phyloP scores from a whole-genome alignment of 2,329 filamentous ascomycete genomes.

The Kalmusia sp. region DNA sequence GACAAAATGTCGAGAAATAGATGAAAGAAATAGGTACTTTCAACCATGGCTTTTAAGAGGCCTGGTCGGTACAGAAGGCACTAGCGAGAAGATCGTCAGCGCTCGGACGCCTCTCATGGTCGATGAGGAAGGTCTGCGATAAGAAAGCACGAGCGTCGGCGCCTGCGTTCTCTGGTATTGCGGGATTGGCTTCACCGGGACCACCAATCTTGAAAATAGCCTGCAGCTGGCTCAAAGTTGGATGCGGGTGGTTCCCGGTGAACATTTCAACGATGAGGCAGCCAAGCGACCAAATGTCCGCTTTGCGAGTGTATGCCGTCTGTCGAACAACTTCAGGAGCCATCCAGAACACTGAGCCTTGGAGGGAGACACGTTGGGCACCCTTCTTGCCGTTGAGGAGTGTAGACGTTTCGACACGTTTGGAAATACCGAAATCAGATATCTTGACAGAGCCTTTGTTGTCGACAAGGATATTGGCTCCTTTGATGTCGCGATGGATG shows the following conservation, averaged over 20 bases:
- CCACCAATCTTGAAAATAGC: constrained; percentile 97
- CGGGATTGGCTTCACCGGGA: constrained; percentile 83
- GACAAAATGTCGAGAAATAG: not conserved
- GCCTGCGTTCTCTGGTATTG: constrained; percentile 85
- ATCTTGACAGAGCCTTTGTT: constrained; percentile 99
- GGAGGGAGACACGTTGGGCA: constrained; percentile 72
- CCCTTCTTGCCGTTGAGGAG: constrained; percentile 63
- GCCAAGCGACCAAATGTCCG: constrained; percentile 97
- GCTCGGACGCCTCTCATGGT: constrained; percentile 89
- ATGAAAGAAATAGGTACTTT: not conserved
- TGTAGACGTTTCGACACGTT: constrained; percentile 92
- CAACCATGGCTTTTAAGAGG: constrained; percentile 24
- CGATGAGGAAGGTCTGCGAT: constrained; percentile 89
- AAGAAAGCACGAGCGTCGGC: constrained; percentile 85
- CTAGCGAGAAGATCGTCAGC: constrained; percentile 89
- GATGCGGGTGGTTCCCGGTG: constrained; percentile 94
- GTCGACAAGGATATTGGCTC: constrained; percentile 97
- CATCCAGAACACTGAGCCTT: constrained; percentile 99
- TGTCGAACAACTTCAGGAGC: constrained; percentile 98
- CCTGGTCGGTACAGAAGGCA: constrained; percentile 78
- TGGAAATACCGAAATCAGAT: constrained; percentile 98
- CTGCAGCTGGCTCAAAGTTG: constrained; percentile 94
- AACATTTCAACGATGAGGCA: constrained; percentile 99
- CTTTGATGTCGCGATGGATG: constrained; percentile 98
- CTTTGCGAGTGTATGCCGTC: constrained; percentile 96